These are phyloP conservation scores for Alternaria sp. DNA, from an alignment of 2,329 filamentous ascomycete genomes.

Conservation along the genomic window DNA sequence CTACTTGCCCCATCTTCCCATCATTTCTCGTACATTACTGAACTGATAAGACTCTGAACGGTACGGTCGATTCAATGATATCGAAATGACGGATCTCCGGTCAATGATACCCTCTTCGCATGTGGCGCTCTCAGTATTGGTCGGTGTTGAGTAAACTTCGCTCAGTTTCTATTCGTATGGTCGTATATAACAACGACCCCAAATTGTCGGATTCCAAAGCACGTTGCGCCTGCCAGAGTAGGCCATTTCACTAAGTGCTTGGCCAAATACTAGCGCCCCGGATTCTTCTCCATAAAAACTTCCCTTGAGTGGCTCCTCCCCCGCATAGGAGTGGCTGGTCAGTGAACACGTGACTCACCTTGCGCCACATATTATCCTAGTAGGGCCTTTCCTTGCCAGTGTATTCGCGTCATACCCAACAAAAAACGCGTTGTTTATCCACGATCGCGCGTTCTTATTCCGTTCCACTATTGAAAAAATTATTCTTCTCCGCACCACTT, in stretches of 20 bases:
- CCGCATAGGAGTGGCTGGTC: background rate
- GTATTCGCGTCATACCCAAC: background rate
- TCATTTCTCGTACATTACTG: background rate
- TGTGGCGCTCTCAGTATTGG: background rate
- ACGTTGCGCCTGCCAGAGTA: background rate
- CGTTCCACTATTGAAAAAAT: background rate
- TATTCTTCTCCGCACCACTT: background rate
- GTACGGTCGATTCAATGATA: background rate
- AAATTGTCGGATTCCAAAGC: background rate
- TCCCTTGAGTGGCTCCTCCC: background rate
- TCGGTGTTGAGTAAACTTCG: background rate
- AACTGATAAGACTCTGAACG: background rate
- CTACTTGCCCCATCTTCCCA: background rate
- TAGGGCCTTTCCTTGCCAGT: background rate
- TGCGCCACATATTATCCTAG: background rate
- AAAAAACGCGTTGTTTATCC: background rate
- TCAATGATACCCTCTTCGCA: background rate
- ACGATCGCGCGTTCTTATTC: background rate
- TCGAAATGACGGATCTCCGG: too few relatives aligned
- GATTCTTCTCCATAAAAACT: background rate
- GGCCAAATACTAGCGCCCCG: background rate
- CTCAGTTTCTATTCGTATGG: background rate
- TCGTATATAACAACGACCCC: background rate
- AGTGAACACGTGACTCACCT: slow-evolving; percentile 7
- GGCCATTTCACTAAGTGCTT: background rate